Evolutionary conservation across 2,329 filamentous ascomycete species (phyloP).

Genomic region (Neonectria neomacrospora): DNA sequence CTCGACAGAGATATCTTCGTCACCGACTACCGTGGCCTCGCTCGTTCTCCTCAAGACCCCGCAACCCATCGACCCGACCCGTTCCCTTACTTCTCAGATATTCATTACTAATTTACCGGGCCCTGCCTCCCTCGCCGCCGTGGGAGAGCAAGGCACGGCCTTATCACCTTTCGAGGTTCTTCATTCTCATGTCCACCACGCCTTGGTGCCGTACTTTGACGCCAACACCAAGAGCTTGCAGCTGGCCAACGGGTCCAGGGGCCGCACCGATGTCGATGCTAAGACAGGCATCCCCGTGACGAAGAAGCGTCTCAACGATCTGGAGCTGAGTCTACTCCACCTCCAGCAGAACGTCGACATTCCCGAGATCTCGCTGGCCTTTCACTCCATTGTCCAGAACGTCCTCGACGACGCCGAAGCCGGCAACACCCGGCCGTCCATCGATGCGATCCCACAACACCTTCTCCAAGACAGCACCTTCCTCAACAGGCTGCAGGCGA

Average conservation of each 20-base stretch:
- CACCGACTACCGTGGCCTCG: conserved; percentile 82
- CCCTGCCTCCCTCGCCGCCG: conserved; percentile 74
- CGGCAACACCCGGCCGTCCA: conserved; percentile 73
- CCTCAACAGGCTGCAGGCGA: conserved; percentile 91
- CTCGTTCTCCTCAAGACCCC: conserved; percentile 92
- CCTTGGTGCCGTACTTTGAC: conserved; percentile 95
- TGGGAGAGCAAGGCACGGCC: conserved; percentile 76
- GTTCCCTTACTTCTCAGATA: conserved; percentile 87
- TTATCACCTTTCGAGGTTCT: conserved; percentile 91
- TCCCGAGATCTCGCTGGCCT: conserved; percentile 85
- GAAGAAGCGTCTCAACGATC: conserved; percentile 94
- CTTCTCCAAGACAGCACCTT: conserved; percentile 91
- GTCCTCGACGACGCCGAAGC: conserved; percentile 82
- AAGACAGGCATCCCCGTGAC: conserved; percentile 97
- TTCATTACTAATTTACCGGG: conserved; percentile 94
- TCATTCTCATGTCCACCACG: conserved; percentile 90
- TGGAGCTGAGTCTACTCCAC: conserved; percentile 90
- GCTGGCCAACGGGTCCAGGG: conserved; percentile 71
- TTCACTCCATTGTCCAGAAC: conserved; percentile 88
- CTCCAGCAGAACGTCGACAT: conserved; percentile 99
- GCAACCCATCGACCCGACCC: conserved; percentile 83
- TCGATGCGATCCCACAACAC: conserved; percentile 79
- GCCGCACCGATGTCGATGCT: conserved; percentile 84
- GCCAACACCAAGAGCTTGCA: conserved; percentile 90
- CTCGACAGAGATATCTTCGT: conserved; percentile 82